These are phyloP conservation scores for Elongisporangium senticosum DNA, from an alignment of 352 stramenopile species.

Conservation along the genomic window DNA sequence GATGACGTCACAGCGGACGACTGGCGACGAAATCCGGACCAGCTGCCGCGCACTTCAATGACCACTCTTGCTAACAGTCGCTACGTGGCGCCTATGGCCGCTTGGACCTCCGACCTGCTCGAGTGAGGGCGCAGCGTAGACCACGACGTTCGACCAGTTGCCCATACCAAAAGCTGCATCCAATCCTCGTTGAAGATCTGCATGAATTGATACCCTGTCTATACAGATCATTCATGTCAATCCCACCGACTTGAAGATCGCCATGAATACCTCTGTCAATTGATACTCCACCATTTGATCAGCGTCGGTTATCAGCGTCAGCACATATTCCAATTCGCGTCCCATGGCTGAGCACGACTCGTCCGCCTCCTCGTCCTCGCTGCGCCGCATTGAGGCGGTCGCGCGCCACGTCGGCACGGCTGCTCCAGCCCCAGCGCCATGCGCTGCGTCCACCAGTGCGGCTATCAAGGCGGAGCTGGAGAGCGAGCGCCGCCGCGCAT, in stretches of 20 bases:
- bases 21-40: background rate
- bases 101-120: background rate
- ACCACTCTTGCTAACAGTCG: background rate
- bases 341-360: conserved; percentile 19
- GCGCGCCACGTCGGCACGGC: conserved; percentile 35
- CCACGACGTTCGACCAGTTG: background rate
- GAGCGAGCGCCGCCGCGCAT: conserved; percentile 35
- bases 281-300: background rate
- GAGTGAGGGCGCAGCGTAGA: background rate
- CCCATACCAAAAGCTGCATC: background rate
- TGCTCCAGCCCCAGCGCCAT: conserved; percentile 3
- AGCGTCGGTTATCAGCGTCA: background rate
- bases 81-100: background rate
- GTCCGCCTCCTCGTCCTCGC: conserved; percentile 8
- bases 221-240: background rate
- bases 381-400: conserved; percentile 42
- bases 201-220: background rate
- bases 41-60: background rate
- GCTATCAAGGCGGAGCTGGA: conserved; percentile 39
- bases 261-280: background rate
- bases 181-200: background rate
- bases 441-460: conserved; percentile 35
- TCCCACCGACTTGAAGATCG: background rate
- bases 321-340: conserved; percentile 12
- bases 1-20: background rate